Conservation (phyloP, 805 yeast genomes). For the Komagataella pastoris region DNA sequence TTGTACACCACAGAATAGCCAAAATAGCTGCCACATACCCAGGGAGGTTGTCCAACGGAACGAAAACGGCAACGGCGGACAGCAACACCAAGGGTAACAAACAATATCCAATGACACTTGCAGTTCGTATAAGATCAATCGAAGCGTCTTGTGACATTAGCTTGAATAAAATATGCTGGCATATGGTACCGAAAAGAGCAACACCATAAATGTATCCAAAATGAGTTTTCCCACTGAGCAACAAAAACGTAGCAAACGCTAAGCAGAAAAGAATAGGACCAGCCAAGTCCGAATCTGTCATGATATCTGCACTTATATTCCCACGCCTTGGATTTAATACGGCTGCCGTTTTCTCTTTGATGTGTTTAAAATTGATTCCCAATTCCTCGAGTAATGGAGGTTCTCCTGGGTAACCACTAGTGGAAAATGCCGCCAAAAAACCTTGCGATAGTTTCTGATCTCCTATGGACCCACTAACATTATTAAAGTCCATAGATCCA, state of each 20-base stretch:
- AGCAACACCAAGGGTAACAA: constrained; percentile 75
- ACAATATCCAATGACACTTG: constrained; percentile 90
- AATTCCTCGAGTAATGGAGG: constrained; percentile 85
- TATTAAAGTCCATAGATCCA: not conserved
- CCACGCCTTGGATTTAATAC: constrained; percentile 61
- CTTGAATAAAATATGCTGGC: constrained; percentile 74
- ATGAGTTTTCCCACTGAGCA: constrained; percentile 87
- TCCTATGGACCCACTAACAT: constrained; percentile 22
- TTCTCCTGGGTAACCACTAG: constrained; percentile 91
- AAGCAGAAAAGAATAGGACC: constrained; percentile 89
- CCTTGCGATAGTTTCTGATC: constrained; percentile 51
- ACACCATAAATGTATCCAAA: constrained; percentile 96
- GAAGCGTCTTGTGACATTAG: constrained; percentile 49
- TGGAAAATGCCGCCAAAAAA: constrained; percentile 80
- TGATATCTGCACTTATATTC: constrained; percentile 56
- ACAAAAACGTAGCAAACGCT: constrained; percentile 68
- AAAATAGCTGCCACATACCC: constrained; percentile 62
- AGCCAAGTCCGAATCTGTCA: constrained; percentile 86
- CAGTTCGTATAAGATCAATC: constrained; percentile 56
- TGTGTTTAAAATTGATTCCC: constrained; percentile 86
- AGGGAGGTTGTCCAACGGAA: constrained; percentile 53
- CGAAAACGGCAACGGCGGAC: constrained; percentile 55
- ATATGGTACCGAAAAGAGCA: constrained; percentile 78
- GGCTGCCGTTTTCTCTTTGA: constrained; percentile 69
- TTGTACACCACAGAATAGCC: constrained; percentile 82